A percentile compares a stretch with the other conserved stretches of the same genome.
Evolutionary conservation across 371 early-diverging fungal genomes (phyloP).

Genomic region (Mucor saturninus): DNA sequence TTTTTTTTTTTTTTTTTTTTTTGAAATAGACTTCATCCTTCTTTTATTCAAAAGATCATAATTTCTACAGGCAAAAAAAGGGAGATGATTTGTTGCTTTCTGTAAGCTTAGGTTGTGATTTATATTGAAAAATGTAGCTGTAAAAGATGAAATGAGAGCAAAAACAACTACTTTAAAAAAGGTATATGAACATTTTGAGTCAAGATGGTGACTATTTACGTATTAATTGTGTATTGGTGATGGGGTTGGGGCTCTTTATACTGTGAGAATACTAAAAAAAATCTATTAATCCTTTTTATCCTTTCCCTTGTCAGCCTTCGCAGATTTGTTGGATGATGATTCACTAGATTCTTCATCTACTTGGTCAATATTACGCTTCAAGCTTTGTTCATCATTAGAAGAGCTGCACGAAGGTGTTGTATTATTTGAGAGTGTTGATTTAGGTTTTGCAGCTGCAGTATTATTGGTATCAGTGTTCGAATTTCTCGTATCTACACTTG

Average conservation of each 20-base stretch:
- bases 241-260: not conserved
- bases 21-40: not conserved
- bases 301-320: slow-evolving; percentile 25
- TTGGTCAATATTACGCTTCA: slow-evolving; percentile 5
- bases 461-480: slow-evolving; percentile 1
- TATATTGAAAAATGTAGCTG: not conserved
- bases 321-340: not conserved
- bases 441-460: not conserved
- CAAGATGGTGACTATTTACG: not conserved
- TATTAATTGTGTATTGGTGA: not conserved
- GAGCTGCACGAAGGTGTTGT: not conserved
- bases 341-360: not conserved
- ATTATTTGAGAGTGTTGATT: slow-evolving; percentile 5
- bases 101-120: too few species aligned
- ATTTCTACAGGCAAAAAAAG: not conserved
- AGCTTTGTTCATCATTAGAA: not conserved
- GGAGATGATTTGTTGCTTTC: not conserved
- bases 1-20: not conserved
- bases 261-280: too few species aligned
- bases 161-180: slow-evolving; percentile 6
- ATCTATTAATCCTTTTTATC: slow-evolving; percentile 24
- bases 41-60: too few species aligned
- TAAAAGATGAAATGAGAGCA: slow-evolving; percentile 1
- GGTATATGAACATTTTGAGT: slow-evolving; percentile 1
- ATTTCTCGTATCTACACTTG: not conserved